Evolutionary conservation across 257 asterid species (phyloP).

Genomic region (Lavandula angustifolia): DNA sequence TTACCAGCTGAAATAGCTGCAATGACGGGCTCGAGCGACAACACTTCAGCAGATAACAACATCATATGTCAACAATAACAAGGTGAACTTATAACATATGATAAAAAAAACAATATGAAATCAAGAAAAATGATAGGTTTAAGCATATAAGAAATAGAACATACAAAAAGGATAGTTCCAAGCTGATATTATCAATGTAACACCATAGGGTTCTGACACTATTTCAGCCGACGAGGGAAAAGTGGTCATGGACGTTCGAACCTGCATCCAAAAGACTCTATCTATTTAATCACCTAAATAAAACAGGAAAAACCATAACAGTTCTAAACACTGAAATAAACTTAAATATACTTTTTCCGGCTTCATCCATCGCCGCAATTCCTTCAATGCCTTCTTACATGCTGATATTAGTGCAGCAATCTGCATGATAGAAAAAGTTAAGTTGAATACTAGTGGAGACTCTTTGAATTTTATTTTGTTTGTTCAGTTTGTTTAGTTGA

Average conservation of each 20-base stretch:
- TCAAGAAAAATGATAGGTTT: background rate
- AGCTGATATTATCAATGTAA: constrained; percentile 70
- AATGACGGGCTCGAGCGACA: constrained; percentile 78
- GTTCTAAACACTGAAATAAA: background rate
- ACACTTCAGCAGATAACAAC: constrained; percentile 38
- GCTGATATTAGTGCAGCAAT: constrained; percentile 46
- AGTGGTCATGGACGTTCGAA: constrained; percentile 58
- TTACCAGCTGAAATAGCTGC: constrained; percentile 96
- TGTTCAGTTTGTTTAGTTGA: no score
- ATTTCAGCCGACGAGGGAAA: constrained; percentile 82
- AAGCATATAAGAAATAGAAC: constrained; percentile 34
- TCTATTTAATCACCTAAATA: background rate
- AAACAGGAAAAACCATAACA: constrained; percentile 1
- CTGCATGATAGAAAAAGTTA: constrained; percentile 36
- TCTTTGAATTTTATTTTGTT: no score
- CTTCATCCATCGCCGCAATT: constrained; percentile 69
- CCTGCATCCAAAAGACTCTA: constrained; percentile 48
- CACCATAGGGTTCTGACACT: constrained; percentile 88
- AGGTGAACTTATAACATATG: constrained; percentile 19
- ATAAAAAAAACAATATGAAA: background rate
- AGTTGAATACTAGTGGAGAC: background rate
- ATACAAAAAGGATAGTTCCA: constrained; percentile 94
- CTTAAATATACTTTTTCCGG: constrained; percentile 63
- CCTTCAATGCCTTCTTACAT: constrained; percentile 64
- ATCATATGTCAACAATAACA: constrained; percentile 9